Percentiles rank a stretch among this genome's conserved stretches.
Evolutionary conservation across 2,329 filamentous ascomycete species (phyloP).

Genomic region (Epichloe glyceriae): DNA sequence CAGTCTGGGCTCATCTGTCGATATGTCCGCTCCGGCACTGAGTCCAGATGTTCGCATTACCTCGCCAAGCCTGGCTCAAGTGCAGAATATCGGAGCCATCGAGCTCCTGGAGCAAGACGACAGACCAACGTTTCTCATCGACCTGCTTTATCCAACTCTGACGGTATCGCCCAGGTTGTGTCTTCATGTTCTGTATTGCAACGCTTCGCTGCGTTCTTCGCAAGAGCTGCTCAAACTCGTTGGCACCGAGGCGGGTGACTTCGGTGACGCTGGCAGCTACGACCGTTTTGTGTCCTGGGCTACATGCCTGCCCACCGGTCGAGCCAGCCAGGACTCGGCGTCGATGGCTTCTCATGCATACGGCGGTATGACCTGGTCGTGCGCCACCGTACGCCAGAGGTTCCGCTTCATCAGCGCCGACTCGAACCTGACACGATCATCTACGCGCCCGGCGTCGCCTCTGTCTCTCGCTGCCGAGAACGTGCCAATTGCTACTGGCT

Average conservation of each 20-base stretch:
- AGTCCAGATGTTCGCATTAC: slow-evolving; percentile 39
- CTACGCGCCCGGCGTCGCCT: slow-evolving; percentile 26
- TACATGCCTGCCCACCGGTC: slow-evolving; percentile 39
- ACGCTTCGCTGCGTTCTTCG: slow-evolving; percentile 49
- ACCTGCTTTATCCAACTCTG: slow-evolving; percentile 47
- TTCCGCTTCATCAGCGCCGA: slow-evolving; percentile 55
- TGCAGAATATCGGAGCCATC: slow-evolving; percentile 51
- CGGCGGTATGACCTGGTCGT: slow-evolving; percentile 56
- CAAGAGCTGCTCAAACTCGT: slow-evolving; percentile 43
- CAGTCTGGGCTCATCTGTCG: slow-evolving; percentile 40
- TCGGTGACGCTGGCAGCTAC: slow-evolving; percentile 34
- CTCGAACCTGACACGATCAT: slow-evolving; percentile 15
- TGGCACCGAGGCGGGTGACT: slow-evolving; percentile 32
- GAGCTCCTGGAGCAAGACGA: slow-evolving; percentile 68
- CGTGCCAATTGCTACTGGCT: slow-evolving; percentile 10
- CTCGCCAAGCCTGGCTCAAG: slow-evolving; percentile 32
- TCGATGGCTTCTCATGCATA: slow-evolving; percentile 44
- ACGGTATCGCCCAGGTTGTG: slow-evolving; percentile 31
- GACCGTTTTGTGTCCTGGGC: slow-evolving; percentile 58
- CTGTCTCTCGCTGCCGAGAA: slow-evolving; percentile 24
- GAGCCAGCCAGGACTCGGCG: slow-evolving; percentile 35
- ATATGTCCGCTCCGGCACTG: slow-evolving; percentile 34
- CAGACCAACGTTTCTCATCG: slow-evolving; percentile 63
- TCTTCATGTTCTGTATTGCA: slow-evolving; percentile 54
- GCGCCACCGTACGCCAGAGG: slow-evolving; percentile 53